Evolutionary conservation across 331 rosid species (phyloP).

Genomic region (Saraca asoca): DNA sequence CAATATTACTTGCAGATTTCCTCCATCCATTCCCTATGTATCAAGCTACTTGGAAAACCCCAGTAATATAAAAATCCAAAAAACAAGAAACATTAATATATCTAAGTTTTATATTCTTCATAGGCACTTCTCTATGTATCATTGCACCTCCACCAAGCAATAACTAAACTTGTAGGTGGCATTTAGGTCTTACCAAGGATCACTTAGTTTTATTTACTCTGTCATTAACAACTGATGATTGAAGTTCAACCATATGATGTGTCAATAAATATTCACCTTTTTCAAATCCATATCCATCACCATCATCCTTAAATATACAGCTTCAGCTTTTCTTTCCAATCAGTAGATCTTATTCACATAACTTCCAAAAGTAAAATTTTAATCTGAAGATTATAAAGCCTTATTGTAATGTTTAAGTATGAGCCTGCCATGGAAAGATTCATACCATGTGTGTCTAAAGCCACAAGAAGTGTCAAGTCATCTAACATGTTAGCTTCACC

Average conservation of each 20-base stretch:
- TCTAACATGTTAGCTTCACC: constrained; percentile 71
- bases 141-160: constrained; percentile 84
- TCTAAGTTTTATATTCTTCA: constrained; percentile 26
- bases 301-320: constrained; percentile 91
- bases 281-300: constrained; percentile 84
- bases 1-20: constrained; percentile 57
- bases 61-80: constrained; percentile 26
- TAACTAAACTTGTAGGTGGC: constrained; percentile 66
- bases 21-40: constrained; percentile 81
- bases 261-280: constrained; percentile 75
- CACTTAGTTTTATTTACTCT: constrained; percentile 68
- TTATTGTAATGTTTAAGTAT: constrained; percentile 3
- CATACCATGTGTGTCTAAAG: constrained; percentile 77
- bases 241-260: constrained; percentile 69
- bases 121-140: constrained; percentile 49
- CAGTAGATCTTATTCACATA: constrained; percentile 18
- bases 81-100: neutral
- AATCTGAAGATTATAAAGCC: constrained; percentile 27
- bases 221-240: constrained; percentile 63
- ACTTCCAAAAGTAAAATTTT: constrained; percentile 7
- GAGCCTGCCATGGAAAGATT: constrained; percentile 19
- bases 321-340: constrained; percentile 80
- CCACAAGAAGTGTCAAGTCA: constrained; percentile 81
- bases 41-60: constrained; percentile 58
- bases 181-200: constrained; percentile 75